A percentile compares a stretch with the other conserved stretches of the same genome.
phyloP scores from a whole-genome alignment of 495 filamentous ascomycete genomes.

The Penicillium goetzii region DNA sequence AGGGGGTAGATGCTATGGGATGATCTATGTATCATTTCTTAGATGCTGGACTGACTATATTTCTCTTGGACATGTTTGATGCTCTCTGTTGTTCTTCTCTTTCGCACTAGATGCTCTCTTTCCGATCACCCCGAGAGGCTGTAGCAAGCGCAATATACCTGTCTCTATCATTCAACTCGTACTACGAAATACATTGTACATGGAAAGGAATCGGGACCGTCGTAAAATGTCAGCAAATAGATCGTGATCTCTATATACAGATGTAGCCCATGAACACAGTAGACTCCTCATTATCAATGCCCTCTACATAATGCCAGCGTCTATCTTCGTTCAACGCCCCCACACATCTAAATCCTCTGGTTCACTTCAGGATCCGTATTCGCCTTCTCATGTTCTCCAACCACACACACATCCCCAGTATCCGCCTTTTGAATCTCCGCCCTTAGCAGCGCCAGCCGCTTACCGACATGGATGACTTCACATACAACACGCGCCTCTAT shows the following conservation, averaged over 20 bases:
- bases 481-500: constrained; percentile 57
- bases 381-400: constrained; percentile 72
- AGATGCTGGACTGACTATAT: constrained; percentile 38
- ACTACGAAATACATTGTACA: constrained; percentile 6
- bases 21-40: constrained; percentile 37
- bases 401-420: constrained; percentile 58
- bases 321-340: background rate
- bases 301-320: background rate
- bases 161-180: constrained; percentile 12
- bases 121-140: constrained; percentile 20
- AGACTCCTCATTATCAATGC: background rate
- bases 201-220: background rate
- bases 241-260: constrained; percentile 9
- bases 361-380: constrained; percentile 58
- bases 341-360: constrained; percentile 28
- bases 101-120: constrained; percentile 9
- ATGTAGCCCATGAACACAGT: background rate
- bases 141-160: constrained; percentile 29
- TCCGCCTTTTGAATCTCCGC: constrained; percentile 46
- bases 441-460: constrained; percentile 52
- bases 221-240: constrained; percentile 8
- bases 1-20: constrained; percentile 12
- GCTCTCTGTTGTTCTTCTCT: constrained; percentile 25
- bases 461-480: constrained; percentile 66
- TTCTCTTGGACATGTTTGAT: constrained; percentile 36